Evolutionary conservation across 2,329 filamentous ascomycete genomes (phyloP).

Genomic region (Colletotrichum eremochloae): DNA sequence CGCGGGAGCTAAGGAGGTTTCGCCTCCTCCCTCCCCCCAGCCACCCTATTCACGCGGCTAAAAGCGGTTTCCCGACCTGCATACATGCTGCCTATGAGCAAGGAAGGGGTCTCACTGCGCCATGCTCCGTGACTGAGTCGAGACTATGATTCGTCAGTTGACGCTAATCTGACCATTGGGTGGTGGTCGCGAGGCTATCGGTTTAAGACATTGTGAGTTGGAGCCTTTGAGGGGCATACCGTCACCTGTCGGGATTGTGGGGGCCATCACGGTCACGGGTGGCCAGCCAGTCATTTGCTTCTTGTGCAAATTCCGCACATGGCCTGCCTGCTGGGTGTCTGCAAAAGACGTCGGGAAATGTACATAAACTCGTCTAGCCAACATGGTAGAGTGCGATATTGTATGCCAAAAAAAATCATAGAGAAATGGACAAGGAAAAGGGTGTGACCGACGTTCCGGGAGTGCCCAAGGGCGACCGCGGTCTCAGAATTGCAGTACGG

Average conservation of each 20-base stretch:
- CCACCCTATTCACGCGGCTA: conserved; percentile 17
- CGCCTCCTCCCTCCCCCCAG: not conserved
- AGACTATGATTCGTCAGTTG: conserved; percentile 35
- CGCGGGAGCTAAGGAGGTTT: conserved; percentile 22
- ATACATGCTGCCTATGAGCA: not conserved
- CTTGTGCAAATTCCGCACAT: conserved; percentile 4
- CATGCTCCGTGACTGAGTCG: conserved; percentile 6
- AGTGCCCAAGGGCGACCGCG: conserved; percentile 31
- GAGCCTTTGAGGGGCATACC: conserved; percentile 15
- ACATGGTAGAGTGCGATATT: not conserved
- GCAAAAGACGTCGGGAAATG: not conserved
- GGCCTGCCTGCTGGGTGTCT: conserved; percentile 16
- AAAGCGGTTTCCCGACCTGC: not conserved
- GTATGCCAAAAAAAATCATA: not conserved
- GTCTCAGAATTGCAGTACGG: conserved; percentile 32
- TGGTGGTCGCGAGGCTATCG: conserved; percentile 22
- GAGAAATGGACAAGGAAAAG: conserved; percentile 22
- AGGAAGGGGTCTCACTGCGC: not conserved
- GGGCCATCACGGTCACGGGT: conserved; percentile 32
- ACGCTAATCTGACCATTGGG: conserved; percentile 16
- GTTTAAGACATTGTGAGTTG: conserved; percentile 30
- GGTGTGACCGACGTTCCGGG: conserved; percentile 23
- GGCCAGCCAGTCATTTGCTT: conserved; percentile 33
- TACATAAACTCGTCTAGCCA: conserved; percentile 24
- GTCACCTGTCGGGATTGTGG: conserved; percentile 32